phyloP scores from a whole-genome alignment of 306 rosid species.

The Trichosanthes truncata region DNA sequence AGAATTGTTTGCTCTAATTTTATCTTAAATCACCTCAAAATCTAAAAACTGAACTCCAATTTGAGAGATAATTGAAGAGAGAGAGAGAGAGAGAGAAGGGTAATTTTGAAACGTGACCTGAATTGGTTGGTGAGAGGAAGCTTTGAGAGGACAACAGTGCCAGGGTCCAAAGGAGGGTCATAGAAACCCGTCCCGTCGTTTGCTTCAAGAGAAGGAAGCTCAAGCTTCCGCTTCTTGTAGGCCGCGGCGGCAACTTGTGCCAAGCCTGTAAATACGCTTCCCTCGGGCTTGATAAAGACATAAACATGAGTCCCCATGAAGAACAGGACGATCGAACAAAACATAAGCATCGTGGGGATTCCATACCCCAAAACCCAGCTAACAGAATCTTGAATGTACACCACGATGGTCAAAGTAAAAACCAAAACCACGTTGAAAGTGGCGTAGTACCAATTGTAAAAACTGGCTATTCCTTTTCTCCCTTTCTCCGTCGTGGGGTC shows the following conservation, averaged over 20 bases:
- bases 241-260: slow-evolving; percentile 51
- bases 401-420: slow-evolving; percentile 36
- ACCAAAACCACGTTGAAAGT: slow-evolving; percentile 25
- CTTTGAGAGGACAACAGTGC: slow-evolving; percentile 21
- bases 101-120: slow-evolving; percentile 23
- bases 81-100: neutral
- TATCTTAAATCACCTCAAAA: too few species aligned
- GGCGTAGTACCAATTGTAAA: slow-evolving; percentile 63
- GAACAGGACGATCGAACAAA: slow-evolving; percentile 39
- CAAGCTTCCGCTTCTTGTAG: slow-evolving; percentile 38
- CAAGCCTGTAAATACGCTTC: slow-evolving; percentile 44
- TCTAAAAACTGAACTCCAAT: too few species aligned
- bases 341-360: slow-evolving; percentile 45
- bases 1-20: too few species aligned
- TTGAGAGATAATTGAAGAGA: neutral
- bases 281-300: slow-evolving; percentile 37
- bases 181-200: slow-evolving; percentile 13
- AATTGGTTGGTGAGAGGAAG: slow-evolving; percentile 44
- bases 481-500: slow-evolving; percentile 55
- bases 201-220: slow-evolving; percentile 20
- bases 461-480: slow-evolving; percentile 45
- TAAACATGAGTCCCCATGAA: slow-evolving; percentile 38
- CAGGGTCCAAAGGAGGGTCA: slow-evolving; percentile 39
- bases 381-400: slow-evolving; percentile 59
- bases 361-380: slow-evolving; percentile 86